Percentiles rank a stretch among this genome's conserved stretches.
Evolutionary conservation across 2,329 filamentous ascomycete species (phyloP).

Genomic region (Penicillium thymicola): DNA sequence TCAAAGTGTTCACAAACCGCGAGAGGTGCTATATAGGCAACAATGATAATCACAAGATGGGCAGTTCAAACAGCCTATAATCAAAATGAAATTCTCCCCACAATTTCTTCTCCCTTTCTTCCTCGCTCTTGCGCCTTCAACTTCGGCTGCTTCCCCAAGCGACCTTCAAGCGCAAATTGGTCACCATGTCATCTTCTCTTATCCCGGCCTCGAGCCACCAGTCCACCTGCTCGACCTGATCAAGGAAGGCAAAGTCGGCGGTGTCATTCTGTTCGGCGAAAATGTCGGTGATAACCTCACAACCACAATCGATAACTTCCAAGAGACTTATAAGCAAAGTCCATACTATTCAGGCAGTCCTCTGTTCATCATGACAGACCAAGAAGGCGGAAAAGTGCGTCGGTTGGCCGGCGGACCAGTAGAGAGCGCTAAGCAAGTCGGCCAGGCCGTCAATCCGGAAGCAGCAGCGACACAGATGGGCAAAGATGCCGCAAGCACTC

Average conservation of each 20-base stretch:
- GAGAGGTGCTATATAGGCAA: not conserved
- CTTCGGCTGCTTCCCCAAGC: not conserved
- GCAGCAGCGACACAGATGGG: conserved; percentile 22
- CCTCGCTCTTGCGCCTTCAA: not conserved
- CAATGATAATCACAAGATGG: not conserved
- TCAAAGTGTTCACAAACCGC: not conserved
- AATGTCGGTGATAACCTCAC: conserved; percentile 29
- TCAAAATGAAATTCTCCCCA: conserved; percentile 5
- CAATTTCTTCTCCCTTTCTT: conserved; percentile 3
- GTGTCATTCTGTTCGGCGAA: conserved; percentile 31
- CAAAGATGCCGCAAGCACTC: conserved; percentile 18
- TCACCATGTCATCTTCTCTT: conserved; percentile 35
- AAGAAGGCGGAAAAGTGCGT: conserved; percentile 32
- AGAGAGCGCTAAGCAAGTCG: conserved; percentile 25
- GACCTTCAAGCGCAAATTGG: conserved; percentile 19
- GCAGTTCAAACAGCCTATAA: not conserved
- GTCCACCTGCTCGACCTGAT: conserved; percentile 25
- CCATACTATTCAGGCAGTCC: conserved; percentile 22
- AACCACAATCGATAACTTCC: conserved; percentile 19
- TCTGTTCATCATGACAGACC: conserved; percentile 33
- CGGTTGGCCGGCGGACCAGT: conserved; percentile 27
- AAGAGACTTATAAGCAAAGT: conserved; percentile 23
- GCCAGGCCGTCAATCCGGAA: conserved; percentile 16
- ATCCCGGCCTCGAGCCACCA: conserved; percentile 26
- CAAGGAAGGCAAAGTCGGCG: conserved; percentile 29